A percentile compares a stretch with the other conserved stretches of the same genome.
These are phyloP conservation scores for Verticillium nonalfalfae DNA, from an alignment of 2,329 filamentous ascomycete species.

Conservation along the genomic window DNA sequence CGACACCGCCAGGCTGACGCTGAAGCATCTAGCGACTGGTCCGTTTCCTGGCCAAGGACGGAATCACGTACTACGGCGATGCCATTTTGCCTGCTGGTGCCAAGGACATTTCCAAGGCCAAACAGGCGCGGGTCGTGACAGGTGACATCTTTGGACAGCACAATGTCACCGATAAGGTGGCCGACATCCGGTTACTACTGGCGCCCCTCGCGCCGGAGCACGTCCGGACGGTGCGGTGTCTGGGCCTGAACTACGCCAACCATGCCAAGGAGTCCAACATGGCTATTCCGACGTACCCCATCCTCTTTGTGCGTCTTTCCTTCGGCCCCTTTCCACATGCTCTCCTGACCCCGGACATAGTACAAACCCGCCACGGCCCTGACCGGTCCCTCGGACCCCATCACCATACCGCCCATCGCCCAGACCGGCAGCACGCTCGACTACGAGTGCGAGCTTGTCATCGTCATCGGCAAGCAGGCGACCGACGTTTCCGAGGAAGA, in stretches of 20 bases:
- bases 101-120: constrained; percentile 54
- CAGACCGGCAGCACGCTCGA: constrained; percentile 63
- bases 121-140: constrained; percentile 53
- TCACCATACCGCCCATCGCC: constrained; percentile 59
- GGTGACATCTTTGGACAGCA: constrained; percentile 63
- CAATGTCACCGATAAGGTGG: constrained; percentile 55
- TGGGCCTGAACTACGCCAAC: constrained; percentile 67
- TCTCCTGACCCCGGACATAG: constrained; percentile 18
- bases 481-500: constrained; percentile 56
- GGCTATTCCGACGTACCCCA: constrained; percentile 63
- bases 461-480: constrained; percentile 63
- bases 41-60: constrained; percentile 67
- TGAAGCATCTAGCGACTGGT: constrained; percentile 52
- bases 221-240: constrained; percentile 59
- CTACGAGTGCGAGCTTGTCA: constrained; percentile 75
- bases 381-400: constrained; percentile 56
- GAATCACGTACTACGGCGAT: constrained; percentile 66
- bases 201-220: constrained; percentile 57
- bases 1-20: neutral
- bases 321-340: no score
- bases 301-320: constrained; percentile 56
- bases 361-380: constrained; percentile 65
- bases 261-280: constrained; percentile 60
- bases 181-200: constrained; percentile 50
- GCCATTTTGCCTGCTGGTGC: constrained; percentile 59